phyloP scores from a whole-genome alignment of 2,329 filamentous ascomycete genomes.

The Phialophora tarda region DNA sequence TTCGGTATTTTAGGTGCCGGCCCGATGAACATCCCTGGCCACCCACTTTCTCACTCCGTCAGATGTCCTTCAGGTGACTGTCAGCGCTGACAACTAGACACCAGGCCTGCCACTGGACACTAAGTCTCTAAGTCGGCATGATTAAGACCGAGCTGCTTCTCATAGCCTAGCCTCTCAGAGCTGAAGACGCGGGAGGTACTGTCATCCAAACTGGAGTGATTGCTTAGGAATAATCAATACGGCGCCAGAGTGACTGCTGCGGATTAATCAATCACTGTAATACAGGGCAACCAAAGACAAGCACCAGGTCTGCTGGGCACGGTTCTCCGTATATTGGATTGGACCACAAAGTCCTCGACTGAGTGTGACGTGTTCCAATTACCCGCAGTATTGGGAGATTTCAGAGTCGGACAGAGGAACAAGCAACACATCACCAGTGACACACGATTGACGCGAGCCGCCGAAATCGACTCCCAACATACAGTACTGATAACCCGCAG shows the following conservation, averaged over 20 bases:
- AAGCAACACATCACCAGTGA: neutral
- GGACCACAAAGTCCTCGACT: neutral
- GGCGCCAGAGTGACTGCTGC: neutral
- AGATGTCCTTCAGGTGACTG: no score
- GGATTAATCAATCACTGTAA: no score
- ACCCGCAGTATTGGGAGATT: neutral
- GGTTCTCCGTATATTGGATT: no score
- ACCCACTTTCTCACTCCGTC: neutral
- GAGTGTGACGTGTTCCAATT: neutral
- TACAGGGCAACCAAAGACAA: neutral
- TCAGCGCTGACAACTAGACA: neutral
- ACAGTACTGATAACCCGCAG: neutral
- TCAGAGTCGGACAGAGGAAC: neutral
- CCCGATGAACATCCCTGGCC: neutral
- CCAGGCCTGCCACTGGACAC: no score
- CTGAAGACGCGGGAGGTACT: neutral
- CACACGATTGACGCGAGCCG: neutral
- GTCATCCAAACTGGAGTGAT: neutral
- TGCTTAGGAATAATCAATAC: no score
- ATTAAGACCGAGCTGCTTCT: neutral
- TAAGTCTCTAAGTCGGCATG: neutral
- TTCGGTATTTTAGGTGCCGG: conserved; percentile 9
- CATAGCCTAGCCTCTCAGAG: neutral
- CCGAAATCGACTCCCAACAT: neutral
- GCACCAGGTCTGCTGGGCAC: neutral